These are phyloP conservation scores for Rosa hybrid DNA, from an alignment of 331 rosid genomes.

Conservation along the genomic window DNA sequence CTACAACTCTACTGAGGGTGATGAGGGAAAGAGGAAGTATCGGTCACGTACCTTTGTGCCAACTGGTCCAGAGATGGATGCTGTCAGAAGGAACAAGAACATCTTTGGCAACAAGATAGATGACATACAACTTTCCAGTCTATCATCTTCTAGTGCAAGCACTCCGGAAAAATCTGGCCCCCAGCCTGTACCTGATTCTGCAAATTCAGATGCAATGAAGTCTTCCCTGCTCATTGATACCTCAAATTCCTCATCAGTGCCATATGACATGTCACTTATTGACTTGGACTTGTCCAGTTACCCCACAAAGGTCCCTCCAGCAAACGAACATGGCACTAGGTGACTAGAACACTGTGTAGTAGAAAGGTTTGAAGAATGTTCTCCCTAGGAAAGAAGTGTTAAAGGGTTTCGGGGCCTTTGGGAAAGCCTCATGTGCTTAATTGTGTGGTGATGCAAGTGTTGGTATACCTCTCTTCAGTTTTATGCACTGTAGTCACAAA, in stretches of 20 bases:
- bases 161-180: conserved; percentile 45
- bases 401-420: conserved; percentile 25
- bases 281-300: conserved; percentile 79
- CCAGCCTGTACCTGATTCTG: conserved; percentile 33
- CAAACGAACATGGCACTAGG: conserved; percentile 45
- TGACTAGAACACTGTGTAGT: conserved; percentile 31
- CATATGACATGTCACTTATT: conserved; percentile 80
- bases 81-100: conserved; percentile 71
- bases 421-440: conserved; percentile 23
- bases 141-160: conserved; percentile 60
- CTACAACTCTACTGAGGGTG: conserved; percentile 85
- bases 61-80: conserved; percentile 94
- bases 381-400: conserved; percentile 17
- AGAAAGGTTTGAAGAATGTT: conserved; percentile 33
- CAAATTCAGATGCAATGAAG: conserved; percentile 45
- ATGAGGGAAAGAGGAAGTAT: conserved; percentile 82
- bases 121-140: conserved; percentile 80
- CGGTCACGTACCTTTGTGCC: conserved; percentile 98
- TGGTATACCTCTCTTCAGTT: conserved; percentile 28
- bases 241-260: conserved; percentile 47
- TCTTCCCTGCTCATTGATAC: conserved; percentile 86
- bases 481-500: conserved; percentile 26
- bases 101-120: conserved; percentile 71
- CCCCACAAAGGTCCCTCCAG: conserved; percentile 82
- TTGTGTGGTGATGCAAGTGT: conserved; percentile 32